Conservation (phyloP, 2,329 filamentous ascomycete species). For the Drechslerella stenobrocha region DNA sequence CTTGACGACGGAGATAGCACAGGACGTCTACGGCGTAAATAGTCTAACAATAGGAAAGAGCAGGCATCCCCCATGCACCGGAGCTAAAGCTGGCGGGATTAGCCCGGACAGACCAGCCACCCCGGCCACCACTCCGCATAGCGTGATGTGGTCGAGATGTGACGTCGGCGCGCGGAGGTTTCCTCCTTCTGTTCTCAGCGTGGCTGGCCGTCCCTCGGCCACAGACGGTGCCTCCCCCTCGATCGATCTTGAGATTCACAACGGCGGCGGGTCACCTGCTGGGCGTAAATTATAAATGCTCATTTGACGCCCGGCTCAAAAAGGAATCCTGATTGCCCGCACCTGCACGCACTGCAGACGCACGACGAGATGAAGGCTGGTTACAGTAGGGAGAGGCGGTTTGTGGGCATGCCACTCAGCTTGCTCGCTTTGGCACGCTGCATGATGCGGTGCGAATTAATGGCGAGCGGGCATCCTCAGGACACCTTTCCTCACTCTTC, state of each 20-base stretch:
- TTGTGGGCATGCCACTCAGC: neutral
- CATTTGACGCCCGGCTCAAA: no score
- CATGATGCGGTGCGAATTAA: slow-evolving; percentile 4
- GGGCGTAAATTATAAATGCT: no score
- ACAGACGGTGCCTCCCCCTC: neutral
- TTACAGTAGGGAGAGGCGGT: neutral
- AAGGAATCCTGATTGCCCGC: no score
- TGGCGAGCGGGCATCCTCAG: neutral
- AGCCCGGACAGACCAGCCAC: neutral
- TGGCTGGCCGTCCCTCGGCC: no score
- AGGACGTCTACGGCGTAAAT: no score
- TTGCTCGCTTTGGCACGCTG: neutral
- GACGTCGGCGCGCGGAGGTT: slow-evolving; percentile 37
- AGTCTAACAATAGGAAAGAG: no score
- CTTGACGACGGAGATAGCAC: no score
- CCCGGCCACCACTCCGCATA: neutral
- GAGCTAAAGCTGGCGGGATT: no score
- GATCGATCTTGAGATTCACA: no score
- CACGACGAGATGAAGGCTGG: slow-evolving; percentile 6
- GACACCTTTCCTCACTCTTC: neutral
- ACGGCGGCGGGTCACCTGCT: no score
- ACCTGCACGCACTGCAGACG: neutral
- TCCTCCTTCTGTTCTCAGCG: no score
- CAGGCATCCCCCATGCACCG: slow-evolving; percentile 9
- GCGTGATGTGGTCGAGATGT: slow-evolving; percentile 15